These are phyloP conservation scores for Pascua sp. DNA, from an alignment of 1,284 basidiomycete genomes.

Conservation along the genomic window DNA sequence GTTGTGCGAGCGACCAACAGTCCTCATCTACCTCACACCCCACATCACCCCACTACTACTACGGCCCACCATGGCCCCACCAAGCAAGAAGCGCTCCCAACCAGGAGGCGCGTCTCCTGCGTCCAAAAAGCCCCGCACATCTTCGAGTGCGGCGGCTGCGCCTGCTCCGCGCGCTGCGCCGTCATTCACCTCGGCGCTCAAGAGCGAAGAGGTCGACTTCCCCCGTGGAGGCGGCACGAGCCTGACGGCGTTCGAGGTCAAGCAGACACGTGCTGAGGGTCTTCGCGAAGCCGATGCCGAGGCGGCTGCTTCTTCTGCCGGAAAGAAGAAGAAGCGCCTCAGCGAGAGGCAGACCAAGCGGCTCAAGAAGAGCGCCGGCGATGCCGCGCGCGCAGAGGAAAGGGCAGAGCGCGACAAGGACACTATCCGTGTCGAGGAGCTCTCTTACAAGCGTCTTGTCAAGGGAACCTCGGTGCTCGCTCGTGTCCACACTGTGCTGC, in stretches of 20 bases:
- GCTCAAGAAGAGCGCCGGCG: slow-evolving; percentile 52
- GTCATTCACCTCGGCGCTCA: slow-evolving; percentile 50
- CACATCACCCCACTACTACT: not conserved
- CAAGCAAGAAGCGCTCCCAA: slow-evolving; percentile 18
- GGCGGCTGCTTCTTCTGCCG: slow-evolving; percentile 49
- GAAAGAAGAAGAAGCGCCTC: slow-evolving; percentile 32
- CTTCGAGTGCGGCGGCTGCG: not conserved
- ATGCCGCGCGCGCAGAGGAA: slow-evolving; percentile 53
- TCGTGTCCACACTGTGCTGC: slow-evolving; percentile 80
- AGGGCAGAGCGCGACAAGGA: slow-evolving; percentile 45
- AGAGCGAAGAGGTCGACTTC: slow-evolving; percentile 82
- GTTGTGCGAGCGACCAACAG: not conserved
- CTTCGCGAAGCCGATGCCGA: slow-evolving; percentile 77
- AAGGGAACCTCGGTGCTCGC: slow-evolving; percentile 83
- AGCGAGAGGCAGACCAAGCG: slow-evolving; percentile 39
- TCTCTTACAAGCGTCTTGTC: slow-evolving; percentile 90
- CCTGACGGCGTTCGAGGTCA: slow-evolving; percentile 87
- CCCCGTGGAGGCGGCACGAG: slow-evolving; percentile 73
- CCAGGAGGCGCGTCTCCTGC: slow-evolving; percentile 11
- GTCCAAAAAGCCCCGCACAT: slow-evolving; percentile 15
- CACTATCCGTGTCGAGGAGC: slow-evolving; percentile 64
- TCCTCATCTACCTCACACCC: too few species aligned
- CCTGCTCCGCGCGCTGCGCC: slow-evolving; percentile 33
- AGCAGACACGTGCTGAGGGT: slow-evolving; percentile 78
- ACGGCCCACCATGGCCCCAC: slow-evolving; percentile 14